Evolutionary conservation across 106 monocot species (phyloP).

Genomic region (Dioscorea dumetorum): DNA sequence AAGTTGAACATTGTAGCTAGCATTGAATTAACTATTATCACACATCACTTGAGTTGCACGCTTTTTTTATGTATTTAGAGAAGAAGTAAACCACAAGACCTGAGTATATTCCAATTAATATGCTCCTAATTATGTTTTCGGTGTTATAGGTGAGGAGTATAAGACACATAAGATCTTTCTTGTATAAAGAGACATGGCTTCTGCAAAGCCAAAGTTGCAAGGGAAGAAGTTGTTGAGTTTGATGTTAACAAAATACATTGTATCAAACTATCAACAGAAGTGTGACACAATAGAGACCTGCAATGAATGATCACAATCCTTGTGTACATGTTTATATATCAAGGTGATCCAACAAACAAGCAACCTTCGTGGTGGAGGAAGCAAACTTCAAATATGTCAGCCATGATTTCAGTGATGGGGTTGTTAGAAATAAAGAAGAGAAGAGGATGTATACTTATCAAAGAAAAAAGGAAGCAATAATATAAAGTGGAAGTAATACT

Average conservation of each 20-base stretch:
- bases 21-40: too few species aligned
- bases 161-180: not conserved
- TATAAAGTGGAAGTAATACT: too few species aligned
- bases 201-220: not conserved
- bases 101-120: not conserved
- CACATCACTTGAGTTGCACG: too few species aligned
- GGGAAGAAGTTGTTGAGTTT: constrained; percentile 19
- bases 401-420: constrained; percentile 5
- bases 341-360: constrained; percentile 23
- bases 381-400: constrained; percentile 17
- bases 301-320: constrained; percentile 1
- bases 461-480: too few species aligned
- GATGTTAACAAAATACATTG: constrained; percentile 1
- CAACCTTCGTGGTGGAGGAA: constrained; percentile 19
- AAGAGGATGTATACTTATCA: too few species aligned
- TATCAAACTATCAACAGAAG: constrained; percentile 22
- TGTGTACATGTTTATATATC: not conserved
- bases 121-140: not conserved
- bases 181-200: constrained; percentile 1
- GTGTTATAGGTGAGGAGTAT: too few species aligned
- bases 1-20: too few species aligned
- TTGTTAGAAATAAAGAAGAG: too few species aligned
- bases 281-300: constrained; percentile 35
- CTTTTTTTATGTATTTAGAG: too few species aligned
- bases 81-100: too few species aligned